phyloP scores from a whole-genome alignment of 371 early-diverging fungal species.

The Apophysomyces sp. region DNA sequence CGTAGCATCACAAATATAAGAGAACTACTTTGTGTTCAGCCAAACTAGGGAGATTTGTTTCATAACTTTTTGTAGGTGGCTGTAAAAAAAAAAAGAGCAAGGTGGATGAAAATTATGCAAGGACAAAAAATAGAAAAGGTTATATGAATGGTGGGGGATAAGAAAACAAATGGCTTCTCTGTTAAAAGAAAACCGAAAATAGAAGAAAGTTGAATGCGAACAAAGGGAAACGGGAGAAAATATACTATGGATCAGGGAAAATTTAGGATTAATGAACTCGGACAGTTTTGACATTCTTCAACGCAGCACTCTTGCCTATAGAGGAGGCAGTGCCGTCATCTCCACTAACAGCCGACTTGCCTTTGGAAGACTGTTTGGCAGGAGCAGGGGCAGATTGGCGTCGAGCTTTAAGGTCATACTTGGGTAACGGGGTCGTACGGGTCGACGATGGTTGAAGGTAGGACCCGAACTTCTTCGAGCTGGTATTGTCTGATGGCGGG shows the following conservation, averaged over 20 bases:
- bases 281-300: constrained; percentile 27
- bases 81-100: no score
- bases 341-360: not conserved
- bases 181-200: not conserved
- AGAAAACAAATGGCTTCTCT: no score
- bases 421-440: constrained; percentile 15
- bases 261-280: constrained; percentile 26
- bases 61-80: no score
- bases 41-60: no score
- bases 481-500: not conserved
- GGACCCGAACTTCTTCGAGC: not conserved
- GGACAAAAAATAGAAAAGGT: no score
- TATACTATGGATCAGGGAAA: not conserved
- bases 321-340: not conserved
- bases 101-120: no score
- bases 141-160: no score
- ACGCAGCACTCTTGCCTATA: constrained; percentile 5
- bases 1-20: no score
- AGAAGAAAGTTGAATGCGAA: not conserved
- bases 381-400: constrained; percentile 26
- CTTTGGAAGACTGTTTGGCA: constrained; percentile 3
- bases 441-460: constrained; percentile 12
- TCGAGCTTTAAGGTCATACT: constrained; percentile 13
- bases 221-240: not conserved
- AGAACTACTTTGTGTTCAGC: no score